phyloP scores from a whole-genome alignment of 129 eudicot species.

The Chrysanthemum lavandulifolium region DNA sequence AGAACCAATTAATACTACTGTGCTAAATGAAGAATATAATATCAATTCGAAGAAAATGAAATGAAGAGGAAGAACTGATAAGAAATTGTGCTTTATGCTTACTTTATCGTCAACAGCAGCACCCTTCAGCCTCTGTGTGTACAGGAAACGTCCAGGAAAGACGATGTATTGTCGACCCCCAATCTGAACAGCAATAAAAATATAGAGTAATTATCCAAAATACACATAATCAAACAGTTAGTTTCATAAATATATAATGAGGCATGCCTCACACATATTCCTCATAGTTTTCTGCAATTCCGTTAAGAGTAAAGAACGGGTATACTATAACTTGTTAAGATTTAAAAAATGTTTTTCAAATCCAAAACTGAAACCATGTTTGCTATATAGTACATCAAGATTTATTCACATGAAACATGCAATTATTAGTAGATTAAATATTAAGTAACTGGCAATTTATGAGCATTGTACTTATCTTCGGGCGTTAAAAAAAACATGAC shows the following conservation, averaged over 20 bases:
- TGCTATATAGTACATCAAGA: no score
- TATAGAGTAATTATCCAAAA: conserved; percentile 13
- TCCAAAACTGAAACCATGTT: no score
- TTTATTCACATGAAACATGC: no score
- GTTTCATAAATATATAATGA: not conserved
- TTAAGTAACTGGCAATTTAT: no score
- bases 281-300: no score
- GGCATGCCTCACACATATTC: no score
- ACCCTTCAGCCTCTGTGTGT: conserved; percentile 86
- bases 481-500: no score
- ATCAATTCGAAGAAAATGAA: conserved; percentile 10
- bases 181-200: conserved; percentile 41
- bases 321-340: no score
- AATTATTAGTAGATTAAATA: no score
- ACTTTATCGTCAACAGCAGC: conserved; percentile 88
- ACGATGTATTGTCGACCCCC: conserved; percentile 90
- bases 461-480: no score
- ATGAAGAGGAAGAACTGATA: conserved; percentile 4
- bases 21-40: not conserved
- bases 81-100: conserved; percentile 20
- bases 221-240: not conserved
- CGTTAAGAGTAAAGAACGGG: no score
- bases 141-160: conserved; percentile 78
- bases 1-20: not conserved
- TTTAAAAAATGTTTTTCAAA: no score